phyloP scores from a whole-genome alignment of 257 asterid genomes.

The Solanum sitiens region DNA sequence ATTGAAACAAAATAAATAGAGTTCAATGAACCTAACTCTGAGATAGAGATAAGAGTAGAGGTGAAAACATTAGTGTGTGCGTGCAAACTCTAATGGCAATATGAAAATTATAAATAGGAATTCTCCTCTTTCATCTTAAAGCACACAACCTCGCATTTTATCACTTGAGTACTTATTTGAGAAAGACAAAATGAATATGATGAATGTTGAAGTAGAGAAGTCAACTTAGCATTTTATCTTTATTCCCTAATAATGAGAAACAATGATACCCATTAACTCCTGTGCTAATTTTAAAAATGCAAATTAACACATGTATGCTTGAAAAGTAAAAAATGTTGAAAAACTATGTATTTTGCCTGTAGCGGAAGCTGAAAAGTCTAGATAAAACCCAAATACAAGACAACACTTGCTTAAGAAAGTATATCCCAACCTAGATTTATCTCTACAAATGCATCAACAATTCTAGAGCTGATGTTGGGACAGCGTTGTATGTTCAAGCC shows the following conservation, averaged over 20 bases:
- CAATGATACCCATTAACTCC: not conserved
- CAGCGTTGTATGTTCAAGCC: slow-evolving; percentile 71
- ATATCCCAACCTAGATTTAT: slow-evolving; percentile 54
- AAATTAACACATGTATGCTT: not conserved
- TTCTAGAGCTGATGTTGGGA: slow-evolving; percentile 26
- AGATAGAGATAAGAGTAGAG: no score
- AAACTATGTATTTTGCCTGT: no score
- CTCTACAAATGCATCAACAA: slow-evolving; percentile 37
- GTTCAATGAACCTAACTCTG: no score
- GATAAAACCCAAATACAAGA: not conserved
- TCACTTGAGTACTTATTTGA: not conserved
- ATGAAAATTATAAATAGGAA: not conserved
- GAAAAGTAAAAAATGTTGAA: not conserved
- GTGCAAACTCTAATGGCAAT: not conserved
- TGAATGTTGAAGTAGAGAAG: not conserved
- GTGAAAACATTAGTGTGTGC: not conserved
- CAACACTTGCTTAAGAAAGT: slow-evolving; percentile 19
- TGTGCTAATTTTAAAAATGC: not conserved
- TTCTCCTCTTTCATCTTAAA: no score
- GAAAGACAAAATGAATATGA: not conserved
- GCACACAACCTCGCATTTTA: not conserved
- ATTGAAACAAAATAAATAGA: no score
- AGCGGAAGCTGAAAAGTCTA: not conserved
- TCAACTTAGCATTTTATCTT: not conserved
- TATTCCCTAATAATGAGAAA: not conserved